Evolutionary conservation across 805 yeast species (phyloP).

Genomic region (Teunomyces tritomae): DNA sequence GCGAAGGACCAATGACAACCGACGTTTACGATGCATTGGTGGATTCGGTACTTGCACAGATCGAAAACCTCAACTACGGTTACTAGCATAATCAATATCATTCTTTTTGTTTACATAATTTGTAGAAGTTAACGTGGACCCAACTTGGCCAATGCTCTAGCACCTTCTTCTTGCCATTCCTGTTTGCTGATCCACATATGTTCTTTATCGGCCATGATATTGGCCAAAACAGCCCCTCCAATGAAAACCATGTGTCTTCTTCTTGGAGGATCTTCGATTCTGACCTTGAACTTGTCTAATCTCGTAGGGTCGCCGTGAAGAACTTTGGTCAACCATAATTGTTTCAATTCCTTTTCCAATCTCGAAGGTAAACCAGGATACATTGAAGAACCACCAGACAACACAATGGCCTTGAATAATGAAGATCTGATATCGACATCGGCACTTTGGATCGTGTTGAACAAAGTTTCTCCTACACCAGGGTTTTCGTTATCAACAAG

Average conservation of each 20-base stretch:
- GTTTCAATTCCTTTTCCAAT: conserved; percentile 92
- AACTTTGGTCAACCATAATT: conserved; percentile 89
- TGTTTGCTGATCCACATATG: conserved; percentile 96
- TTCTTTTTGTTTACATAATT: neutral
- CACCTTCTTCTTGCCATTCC: conserved; percentile 98
- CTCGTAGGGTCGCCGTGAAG: conserved; percentile 84
- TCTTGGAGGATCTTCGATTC: conserved; percentile 98
- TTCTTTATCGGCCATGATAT: conserved; percentile 96
- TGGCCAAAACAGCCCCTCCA: conserved; percentile 97
- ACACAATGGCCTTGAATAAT: conserved; percentile 84
- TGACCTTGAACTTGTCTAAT: conserved; percentile 86
- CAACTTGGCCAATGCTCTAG: conserved; percentile 77
- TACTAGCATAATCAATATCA: conserved; percentile 8
- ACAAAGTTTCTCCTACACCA: conserved; percentile 86
- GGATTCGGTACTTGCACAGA: conserved; percentile 54
- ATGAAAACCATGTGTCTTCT: conserved; percentile 98
- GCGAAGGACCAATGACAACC: conserved; percentile 37
- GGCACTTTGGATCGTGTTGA: conserved; percentile 90
- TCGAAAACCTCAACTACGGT: conserved; percentile 35
- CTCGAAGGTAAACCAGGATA: conserved; percentile 97
- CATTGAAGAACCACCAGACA: conserved; percentile 98
- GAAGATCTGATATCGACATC: conserved; percentile 91
- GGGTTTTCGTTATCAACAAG: conserved; percentile 95
- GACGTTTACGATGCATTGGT: conserved; percentile 42
- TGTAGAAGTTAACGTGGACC: conserved; percentile 70